These are phyloP conservation scores for Fusarium chaquense DNA, from an alignment of 2,329 filamentous ascomycete species.

Conservation along the genomic window DNA sequence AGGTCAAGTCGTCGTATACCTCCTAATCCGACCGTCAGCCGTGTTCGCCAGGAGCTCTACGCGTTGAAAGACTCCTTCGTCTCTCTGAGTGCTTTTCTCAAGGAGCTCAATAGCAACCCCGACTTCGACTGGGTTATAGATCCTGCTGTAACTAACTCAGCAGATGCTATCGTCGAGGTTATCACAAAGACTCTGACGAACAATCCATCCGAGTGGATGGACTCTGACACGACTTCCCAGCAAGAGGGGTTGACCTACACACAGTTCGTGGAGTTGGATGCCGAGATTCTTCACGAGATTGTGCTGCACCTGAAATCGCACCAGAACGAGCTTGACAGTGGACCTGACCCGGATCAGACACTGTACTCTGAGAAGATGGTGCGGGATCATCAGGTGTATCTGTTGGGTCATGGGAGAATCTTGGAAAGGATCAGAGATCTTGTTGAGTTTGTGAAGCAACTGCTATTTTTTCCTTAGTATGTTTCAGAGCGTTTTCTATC, in stretches of 20 bases:
- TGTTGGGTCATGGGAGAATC: constrained; percentile 25
- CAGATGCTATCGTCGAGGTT: constrained; percentile 15
- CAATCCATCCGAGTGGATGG: constrained; percentile 45
- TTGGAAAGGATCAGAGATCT: constrained; percentile 21
- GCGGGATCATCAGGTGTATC: constrained; percentile 32
- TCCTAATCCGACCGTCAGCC: constrained; percentile 22
- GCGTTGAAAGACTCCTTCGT: constrained; percentile 37
- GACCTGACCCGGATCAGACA: not conserved
- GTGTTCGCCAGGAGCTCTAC: constrained; percentile 39
- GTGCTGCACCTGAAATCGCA: constrained; percentile 21
- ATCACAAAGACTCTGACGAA: constrained; percentile 42
- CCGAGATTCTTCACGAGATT: constrained; percentile 35
- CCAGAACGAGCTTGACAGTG: constrained; percentile 29
- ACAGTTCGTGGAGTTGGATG: constrained; percentile 32
- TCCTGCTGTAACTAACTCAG: not conserved
- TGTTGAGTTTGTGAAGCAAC: constrained; percentile 28
- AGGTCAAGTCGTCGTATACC: not conserved
- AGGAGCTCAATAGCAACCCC: not conserved
- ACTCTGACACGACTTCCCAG: not conserved
- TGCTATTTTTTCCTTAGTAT: constrained; percentile 11
- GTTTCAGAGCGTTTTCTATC: no score
- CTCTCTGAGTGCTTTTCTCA: constrained; percentile 13
- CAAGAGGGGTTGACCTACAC: constrained; percentile 25
- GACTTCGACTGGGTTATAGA: not conserved
- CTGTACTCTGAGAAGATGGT: constrained; percentile 20